These are phyloP conservation scores for Malassezia brasiliensis DNA, from an alignment of 1,284 basidiomycete species.

Conservation along the genomic window DNA sequence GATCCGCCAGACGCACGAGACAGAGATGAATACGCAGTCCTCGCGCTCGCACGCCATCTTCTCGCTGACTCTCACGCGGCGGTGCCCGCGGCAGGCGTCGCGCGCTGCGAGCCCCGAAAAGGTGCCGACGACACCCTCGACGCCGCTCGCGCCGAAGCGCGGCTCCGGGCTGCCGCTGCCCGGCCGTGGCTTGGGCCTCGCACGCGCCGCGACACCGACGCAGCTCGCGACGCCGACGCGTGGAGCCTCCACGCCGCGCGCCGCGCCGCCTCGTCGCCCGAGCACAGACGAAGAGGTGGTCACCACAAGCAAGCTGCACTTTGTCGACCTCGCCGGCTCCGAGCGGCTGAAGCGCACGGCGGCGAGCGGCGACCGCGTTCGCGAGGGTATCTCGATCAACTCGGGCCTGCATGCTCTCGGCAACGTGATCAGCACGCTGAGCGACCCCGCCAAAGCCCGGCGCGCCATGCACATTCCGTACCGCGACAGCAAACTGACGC, in stretches of 20 bases:
- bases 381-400: constrained; percentile 78
- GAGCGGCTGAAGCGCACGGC: constrained; percentile 59
- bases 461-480: constrained; percentile 71
- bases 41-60: constrained; percentile 98
- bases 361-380: constrained; percentile 77
- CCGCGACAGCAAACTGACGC: constrained; percentile 91
- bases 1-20: constrained; percentile 87
- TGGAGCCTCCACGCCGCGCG: neutral
- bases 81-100: constrained; percentile 18
- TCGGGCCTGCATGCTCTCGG: constrained; percentile 89
- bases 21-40: constrained; percentile 96
- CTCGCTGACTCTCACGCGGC: constrained; percentile 73
- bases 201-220: constrained; percentile 6
- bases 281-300: constrained; percentile 60
- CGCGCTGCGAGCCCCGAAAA: constrained; percentile 3
- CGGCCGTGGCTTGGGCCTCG: neutral
- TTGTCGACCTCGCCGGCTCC: constrained; percentile 92
- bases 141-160: constrained; percentile 6
- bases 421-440: constrained; percentile 94
- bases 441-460: constrained; percentile 65
- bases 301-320: constrained; percentile 91
- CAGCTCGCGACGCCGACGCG: constrained; percentile 12
- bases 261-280: neutral
- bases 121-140: neutral
- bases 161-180: constrained; percentile 6